Evolutionary conservation across 2,329 filamentous ascomycete species (phyloP).

Genomic region (Helotiales sp.): DNA sequence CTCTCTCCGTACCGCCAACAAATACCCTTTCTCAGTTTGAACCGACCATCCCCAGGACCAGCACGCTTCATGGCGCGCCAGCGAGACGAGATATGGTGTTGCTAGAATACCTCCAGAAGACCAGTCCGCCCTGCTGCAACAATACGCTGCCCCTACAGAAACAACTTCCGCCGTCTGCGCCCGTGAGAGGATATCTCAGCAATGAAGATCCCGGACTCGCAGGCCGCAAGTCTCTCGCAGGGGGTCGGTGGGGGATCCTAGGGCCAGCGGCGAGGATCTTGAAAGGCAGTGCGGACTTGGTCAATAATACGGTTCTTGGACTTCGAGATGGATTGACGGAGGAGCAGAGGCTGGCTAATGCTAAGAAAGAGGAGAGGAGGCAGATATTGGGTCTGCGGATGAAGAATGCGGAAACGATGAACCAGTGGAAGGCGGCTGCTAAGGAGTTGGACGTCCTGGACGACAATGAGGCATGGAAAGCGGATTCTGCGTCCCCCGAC

Average conservation of each 20-base stretch:
- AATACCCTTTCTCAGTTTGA: background rate
- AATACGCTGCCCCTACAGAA: conserved; percentile 23
- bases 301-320: conserved; percentile 38
- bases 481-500: conserved; percentile 55
- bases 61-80: conserved; percentile 31
- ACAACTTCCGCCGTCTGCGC: conserved; percentile 25
- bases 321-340: conserved; percentile 41
- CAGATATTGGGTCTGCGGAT: conserved; percentile 68
- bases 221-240: conserved; percentile 23
- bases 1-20: background rate
- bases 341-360: conserved; percentile 54
- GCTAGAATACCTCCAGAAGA: conserved; percentile 37
- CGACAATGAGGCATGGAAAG: conserved; percentile 82
- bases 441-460: conserved; percentile 79
- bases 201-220: conserved; percentile 18
- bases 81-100: conserved; percentile 36
- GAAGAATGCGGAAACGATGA: conserved; percentile 68
- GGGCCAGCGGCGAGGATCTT: conserved; percentile 37
- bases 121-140: conserved; percentile 30
- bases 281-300: conserved; percentile 33
- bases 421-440: conserved; percentile 78
- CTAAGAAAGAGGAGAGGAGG: conserved; percentile 60
- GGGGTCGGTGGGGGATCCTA: conserved; percentile 33
- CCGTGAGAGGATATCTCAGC: conserved; percentile 26
- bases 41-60: background rate